These are phyloP conservation scores for Sistotremastrum niveocremeum DNA, from an alignment of 768 basidiomycete species.

Conservation along the genomic window DNA sequence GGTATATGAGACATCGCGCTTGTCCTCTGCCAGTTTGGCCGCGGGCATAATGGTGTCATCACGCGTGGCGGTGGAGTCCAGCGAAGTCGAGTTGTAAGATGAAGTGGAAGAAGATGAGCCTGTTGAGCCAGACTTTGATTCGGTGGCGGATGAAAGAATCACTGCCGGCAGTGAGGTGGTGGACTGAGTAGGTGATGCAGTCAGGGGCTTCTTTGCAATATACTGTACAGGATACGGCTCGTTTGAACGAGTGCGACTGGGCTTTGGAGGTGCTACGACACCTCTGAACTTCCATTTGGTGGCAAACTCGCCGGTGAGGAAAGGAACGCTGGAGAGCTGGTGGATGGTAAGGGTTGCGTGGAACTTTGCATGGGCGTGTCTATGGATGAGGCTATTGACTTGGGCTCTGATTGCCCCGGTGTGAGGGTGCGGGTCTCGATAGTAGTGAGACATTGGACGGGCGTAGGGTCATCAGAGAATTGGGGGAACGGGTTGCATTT, in stretches of 20 bases:
- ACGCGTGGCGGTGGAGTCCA: slow-evolving; percentile 6
- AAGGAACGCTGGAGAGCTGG: slow-evolving; percentile 57
- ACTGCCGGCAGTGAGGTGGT: not conserved
- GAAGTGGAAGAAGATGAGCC: slow-evolving; percentile 3
- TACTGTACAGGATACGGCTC: not conserved
- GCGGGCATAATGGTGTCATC: not conserved
- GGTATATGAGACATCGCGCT: slow-evolving; percentile 1
- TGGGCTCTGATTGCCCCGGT: no score
- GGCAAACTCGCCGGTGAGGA: slow-evolving; percentile 57
- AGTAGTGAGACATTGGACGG: no score
- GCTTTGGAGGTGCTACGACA: slow-evolving; percentile 15
- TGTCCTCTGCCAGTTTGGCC: not conserved
- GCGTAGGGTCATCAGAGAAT: no score
- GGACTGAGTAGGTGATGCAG: slow-evolving; percentile 6
- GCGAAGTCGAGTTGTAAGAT: not conserved
- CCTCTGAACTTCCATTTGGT: slow-evolving; percentile 63
- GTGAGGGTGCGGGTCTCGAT: no score
- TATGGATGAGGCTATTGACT: no score
- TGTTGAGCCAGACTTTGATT: not conserved
- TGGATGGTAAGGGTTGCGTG: slow-evolving; percentile 46
- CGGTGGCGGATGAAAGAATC: not conserved
- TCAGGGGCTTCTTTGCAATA: no score
- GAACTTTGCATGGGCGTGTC: slow-evolving; percentile 20
- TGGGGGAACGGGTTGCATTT: no score
- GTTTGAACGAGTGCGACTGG: slow-evolving; percentile 5